A percentile compares a stretch with the other conserved stretches of the same genome.
phyloP scores from a whole-genome alignment of 768 basidiomycete genomes.

The Termitomyces sp. region DNA sequence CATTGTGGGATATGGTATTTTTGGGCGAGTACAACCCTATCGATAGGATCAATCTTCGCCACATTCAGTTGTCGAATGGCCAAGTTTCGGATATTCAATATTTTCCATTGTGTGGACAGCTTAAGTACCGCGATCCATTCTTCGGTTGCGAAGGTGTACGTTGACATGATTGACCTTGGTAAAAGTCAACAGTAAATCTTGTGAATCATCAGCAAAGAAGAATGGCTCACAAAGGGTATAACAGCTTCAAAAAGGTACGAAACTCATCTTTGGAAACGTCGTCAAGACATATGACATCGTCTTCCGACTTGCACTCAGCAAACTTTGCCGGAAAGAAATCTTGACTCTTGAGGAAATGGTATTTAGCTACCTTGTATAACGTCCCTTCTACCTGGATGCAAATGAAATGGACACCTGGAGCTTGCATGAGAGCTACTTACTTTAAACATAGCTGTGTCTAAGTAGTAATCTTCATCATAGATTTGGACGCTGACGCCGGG shows the following conservation, averaged over 20 bases:
- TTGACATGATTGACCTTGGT: background rate
- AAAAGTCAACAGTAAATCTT: background rate
- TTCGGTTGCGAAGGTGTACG: background rate
- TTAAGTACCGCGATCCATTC: background rate
- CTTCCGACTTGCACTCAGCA: background rate
- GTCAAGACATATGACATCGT: background rate
- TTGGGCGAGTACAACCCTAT: background rate
- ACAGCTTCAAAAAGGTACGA: background rate
- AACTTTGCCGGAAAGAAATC: background rate
- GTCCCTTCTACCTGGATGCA: background rate
- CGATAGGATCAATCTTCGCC: background rate
- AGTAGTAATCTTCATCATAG: slow-evolving; percentile 1
- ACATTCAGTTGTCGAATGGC: background rate
- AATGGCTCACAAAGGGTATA: slow-evolving; percentile 1
- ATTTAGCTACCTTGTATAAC: background rate
- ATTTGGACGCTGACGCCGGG: too few relatives aligned
- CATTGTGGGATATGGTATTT: background rate
- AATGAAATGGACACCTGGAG: background rate
- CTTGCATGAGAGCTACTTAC: background rate
- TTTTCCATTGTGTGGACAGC: background rate
- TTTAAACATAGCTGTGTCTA: background rate
- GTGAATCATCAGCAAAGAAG: background rate
- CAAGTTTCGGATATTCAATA: slow-evolving; percentile 2
- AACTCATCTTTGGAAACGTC: background rate
- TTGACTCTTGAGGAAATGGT: slow-evolving; percentile 1